Base-by-base conservation (phyloP, 1,139 yeast species). In the Pneumocystis oryctolagi region DNA sequence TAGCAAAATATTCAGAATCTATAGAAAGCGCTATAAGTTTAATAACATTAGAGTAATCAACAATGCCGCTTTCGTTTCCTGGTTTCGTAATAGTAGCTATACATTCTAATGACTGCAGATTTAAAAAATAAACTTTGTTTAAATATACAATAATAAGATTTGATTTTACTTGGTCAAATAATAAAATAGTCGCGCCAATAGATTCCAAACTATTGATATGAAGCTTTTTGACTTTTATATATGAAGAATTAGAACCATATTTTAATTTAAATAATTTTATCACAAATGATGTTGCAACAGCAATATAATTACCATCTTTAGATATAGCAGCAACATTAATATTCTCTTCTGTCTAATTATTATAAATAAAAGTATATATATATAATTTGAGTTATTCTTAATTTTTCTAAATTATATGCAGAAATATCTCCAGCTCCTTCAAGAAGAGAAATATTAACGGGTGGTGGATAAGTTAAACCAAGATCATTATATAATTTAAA, bases 401-500 rank as follows among this genome's bases (percentile, higher is more conserved):
- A 39, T 28, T 63, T 63, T 77, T 84, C 85, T 69, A 92, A 79
- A 63, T 90, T 83, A 71, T 85, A 92, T 14, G 96, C 82, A 61
- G 89, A 82, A 69, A 92, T 80, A 16, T 98, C 98, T 68, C 97
- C 97, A 68, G 89, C 82, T 69, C 92, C 89, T 74, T 87, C 88
- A 73, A 84, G 80, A 73, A 84, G 84, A 67, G 80, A 79, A 63
- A 76, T 75, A 75, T 89, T 88, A 68, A 90, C 83, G 68, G 82
- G 82, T 65, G 99, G 98, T 60, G 99, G 98, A 74, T 90, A 92
- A 58, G 88, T 84, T 71, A 92, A 81, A 65, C 85, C 90, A 55
- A 85, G 79, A 69, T 89, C 97, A 40, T 87, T 83, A 77, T 89
- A 92, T 67, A 94, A 80, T 74, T 88, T 86, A 80, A 74, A 92